Base-by-base conservation (phyloP, 2,329 filamentous ascomycete genomes). In the Amauroascus niger region DNA sequence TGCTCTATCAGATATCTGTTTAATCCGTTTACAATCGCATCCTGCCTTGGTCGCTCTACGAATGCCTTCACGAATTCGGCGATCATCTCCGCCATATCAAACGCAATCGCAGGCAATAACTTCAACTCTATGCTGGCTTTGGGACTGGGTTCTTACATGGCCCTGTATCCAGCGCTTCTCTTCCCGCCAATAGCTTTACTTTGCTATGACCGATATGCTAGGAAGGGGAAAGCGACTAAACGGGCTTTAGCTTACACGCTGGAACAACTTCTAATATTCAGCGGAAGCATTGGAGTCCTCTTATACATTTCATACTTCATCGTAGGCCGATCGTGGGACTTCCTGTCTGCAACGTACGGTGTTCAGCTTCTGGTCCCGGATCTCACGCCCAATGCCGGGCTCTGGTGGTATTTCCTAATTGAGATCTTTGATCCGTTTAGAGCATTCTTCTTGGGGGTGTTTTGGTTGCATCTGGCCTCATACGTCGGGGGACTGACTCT, bases 331-430 rank as follows among this genome's bases (percentile, higher is more conserved):
- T 94, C 89, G 1, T 95, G 87, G 87, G 83, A 90, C 58, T 98
- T 97, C 64, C 70, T 97, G 18, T 71, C 79, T 6, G 88, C 89
- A 18, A 96, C 93, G 0, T 98, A 98, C 70, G 89, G 91, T 61
- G 88, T 95, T 45, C 90, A 95, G 62, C 78, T 98, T 35, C 82
- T 93, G 0, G 79, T 98, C 2, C 88, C 89, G 7, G 93, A 98
- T 66, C 77, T 98, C 39, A 94, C 91, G 0, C 93, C 93, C 11
- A 98, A 97, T 60, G 86, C 94, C 28, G 93, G 93, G 1, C 77
- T 98, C 1, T 98, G 93, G 93, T 98, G 93, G 93, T 98, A 98
- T 71, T 98, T 98, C 73, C 97, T 98, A 67, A 95, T 94, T 61
- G 91, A 98, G 67, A 98, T 98, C 83, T 98, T 98, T 68, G 93